Percentiles rank a stretch among this genome's conserved stretches.
phyloP scores from a whole-genome alignment of 176 grass and related monocot species.

The Phoenix dactylifera region DNA sequence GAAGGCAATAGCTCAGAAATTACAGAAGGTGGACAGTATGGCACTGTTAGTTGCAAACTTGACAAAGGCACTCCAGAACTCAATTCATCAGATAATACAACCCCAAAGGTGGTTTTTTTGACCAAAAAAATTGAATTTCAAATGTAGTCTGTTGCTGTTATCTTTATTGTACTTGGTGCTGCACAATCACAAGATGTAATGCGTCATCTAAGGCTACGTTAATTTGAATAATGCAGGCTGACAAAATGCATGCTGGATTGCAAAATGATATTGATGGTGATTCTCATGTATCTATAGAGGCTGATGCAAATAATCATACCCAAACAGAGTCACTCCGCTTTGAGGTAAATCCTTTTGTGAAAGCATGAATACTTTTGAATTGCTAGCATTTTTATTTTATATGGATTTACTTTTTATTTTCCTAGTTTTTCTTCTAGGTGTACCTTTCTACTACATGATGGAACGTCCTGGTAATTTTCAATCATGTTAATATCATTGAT shows the following conservation, averaged over 20 bases:
- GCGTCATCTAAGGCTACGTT: too few species aligned
- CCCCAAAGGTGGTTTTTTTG: neutral
- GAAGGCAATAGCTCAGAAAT: slow-evolving; percentile 7
- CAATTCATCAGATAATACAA: slow-evolving; percentile 1
- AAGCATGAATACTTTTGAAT: too few species aligned
- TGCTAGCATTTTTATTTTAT: neutral
- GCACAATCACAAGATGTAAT: too few species aligned
- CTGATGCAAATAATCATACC: slow-evolving; percentile 37
- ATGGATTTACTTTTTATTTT: slow-evolving; percentile 3
- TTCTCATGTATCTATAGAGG: slow-evolving; percentile 19
- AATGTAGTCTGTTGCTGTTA: too few species aligned
- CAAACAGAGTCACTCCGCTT: slow-evolving; percentile 70
- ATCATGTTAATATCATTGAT: too few species aligned
- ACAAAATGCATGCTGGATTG: neutral
- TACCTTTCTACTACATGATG: too few species aligned
- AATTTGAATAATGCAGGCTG: slow-evolving; percentile 25
- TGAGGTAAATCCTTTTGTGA: slow-evolving; percentile 36
- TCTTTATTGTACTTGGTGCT: too few species aligned
- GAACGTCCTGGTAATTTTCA: too few species aligned
- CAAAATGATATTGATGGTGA: slow-evolving; percentile 26
- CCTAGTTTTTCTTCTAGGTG: too few species aligned
- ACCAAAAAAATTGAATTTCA: too few species aligned
- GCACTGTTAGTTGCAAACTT: slow-evolving; percentile 4
- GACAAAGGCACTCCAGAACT: neutral
- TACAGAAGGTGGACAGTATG: slow-evolving; percentile 6